phyloP scores from a whole-genome alignment of 2,329 filamentous ascomycete genomes.

The Fusarium nelsonii region DNA sequence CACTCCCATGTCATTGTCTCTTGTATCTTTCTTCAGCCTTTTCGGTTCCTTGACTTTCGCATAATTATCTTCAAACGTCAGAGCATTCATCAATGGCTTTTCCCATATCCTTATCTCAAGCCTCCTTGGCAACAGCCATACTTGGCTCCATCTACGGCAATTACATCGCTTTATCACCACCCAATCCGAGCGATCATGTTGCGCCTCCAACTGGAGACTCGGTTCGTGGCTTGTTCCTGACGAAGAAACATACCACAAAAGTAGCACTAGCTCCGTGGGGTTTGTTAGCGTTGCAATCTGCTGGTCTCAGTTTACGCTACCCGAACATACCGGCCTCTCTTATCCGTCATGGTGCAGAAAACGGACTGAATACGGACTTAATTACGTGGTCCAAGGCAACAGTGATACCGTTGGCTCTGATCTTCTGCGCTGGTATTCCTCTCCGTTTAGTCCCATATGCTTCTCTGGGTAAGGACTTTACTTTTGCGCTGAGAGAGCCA shows the following conservation, averaged over 20 bases:
- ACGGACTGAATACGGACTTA: conserved; percentile 49
- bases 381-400: conserved; percentile 56
- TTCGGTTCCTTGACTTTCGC: too few species aligned
- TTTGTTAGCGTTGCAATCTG: conserved; percentile 41
- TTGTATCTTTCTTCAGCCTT: neutral
- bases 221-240: conserved; percentile 46
- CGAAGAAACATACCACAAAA: conserved; percentile 44
- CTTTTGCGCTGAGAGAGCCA: conserved; percentile 63
- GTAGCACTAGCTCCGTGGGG: conserved; percentile 42
- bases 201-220: conserved; percentile 37
- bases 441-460: conserved; percentile 56
- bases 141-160: conserved; percentile 49
- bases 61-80: neutral
- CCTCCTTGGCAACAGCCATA: conserved; percentile 42
- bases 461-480: conserved; percentile 64
- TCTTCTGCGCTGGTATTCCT: conserved; percentile 50
- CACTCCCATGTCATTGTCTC: neutral
- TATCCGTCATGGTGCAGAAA: conserved; percentile 49
- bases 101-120: conserved; percentile 26
- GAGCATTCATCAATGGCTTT: conserved; percentile 8
- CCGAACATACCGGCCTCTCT: conserved; percentile 42
- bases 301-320: conserved; percentile 35
- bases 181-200: conserved; percentile 45
- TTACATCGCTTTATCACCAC: conserved; percentile 50
- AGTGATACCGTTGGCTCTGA: conserved; percentile 51